Evolutionary conservation across 164 flowering plant genomes (phyloP).

Genomic region (Cinnamomum chago): DNA sequence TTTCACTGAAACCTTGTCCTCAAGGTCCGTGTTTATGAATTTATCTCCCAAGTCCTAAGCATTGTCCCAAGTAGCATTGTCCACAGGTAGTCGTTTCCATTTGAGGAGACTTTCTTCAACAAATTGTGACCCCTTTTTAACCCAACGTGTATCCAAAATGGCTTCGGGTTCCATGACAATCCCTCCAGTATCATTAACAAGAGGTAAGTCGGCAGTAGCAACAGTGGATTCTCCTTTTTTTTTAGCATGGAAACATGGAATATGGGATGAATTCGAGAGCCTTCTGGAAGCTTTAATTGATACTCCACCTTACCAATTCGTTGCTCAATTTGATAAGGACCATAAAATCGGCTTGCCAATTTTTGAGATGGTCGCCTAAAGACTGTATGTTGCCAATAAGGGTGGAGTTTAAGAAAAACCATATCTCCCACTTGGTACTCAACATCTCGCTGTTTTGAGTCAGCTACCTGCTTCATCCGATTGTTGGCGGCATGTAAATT

Average conservation of each 20-base stretch:
- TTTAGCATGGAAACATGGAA: conserved; percentile 2
- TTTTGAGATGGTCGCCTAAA: not conserved
- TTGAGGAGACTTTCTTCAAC: not conserved
- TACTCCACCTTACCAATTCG: not conserved
- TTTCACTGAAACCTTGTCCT: too few relatives aligned
- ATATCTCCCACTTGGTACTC: not conserved
- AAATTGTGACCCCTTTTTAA: not conserved
- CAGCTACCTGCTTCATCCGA: not conserved
- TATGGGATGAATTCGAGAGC: not conserved
- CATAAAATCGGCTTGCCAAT: conserved; percentile 3
- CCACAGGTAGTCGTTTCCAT: not conserved
- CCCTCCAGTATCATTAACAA: not conserved
- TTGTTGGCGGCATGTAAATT: not conserved
- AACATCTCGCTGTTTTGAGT: not conserved
- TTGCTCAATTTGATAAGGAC: not conserved
- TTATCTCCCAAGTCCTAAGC: too few relatives aligned
- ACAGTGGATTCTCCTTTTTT: not conserved
- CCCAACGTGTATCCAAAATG: not conserved
- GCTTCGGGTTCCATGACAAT: not conserved
- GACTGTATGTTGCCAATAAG: not conserved
- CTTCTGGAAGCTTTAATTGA: not conserved
- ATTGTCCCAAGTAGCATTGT: not conserved
- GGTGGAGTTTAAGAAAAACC: conserved; percentile 5
- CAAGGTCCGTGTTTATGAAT: too few relatives aligned
- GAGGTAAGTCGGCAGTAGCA: not conserved